Evolutionary conservation across 208 protist species (phyloP).

Genomic region (Histomonas meleagridis): DNA sequence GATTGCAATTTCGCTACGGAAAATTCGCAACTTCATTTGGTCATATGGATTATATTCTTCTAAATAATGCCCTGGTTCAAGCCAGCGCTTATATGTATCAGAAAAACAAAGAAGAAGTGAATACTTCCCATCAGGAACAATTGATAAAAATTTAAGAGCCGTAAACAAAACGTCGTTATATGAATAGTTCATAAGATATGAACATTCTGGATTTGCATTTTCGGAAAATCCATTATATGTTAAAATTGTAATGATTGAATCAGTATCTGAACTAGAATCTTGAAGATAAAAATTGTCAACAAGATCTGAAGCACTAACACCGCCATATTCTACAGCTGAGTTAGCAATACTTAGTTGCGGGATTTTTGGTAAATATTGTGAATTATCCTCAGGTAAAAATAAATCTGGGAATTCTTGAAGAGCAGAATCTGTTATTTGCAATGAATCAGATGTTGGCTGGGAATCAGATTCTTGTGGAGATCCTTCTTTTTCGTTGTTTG

Average conservation of each 20-base stretch:
- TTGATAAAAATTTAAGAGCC: neutral
- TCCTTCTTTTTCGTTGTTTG: neutral
- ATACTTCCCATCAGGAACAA: neutral
- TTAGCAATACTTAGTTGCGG: neutral
- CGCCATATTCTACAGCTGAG: neutral
- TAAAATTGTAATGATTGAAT: neutral
- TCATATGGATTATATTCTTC: neutral
- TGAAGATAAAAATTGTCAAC: neutral
- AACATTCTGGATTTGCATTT: neutral
- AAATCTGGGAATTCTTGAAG: neutral
- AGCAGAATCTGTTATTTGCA: neutral
- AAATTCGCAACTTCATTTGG: neutral
- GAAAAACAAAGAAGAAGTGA: neutral
- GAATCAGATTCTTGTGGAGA: neutral
- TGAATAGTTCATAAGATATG: neutral
- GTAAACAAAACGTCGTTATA: neutral
- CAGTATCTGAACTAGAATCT: neutral
- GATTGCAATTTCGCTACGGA: neutral
- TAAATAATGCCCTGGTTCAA: neutral
- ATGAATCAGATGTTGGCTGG: neutral
- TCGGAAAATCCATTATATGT: neutral
- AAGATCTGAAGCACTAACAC: neutral
- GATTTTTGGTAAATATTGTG: neutral
- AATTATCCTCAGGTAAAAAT: neutral
- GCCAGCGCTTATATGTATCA: neutral